Conservation (phyloP, 306 rosid genomes). For the Cucurbita pepo region DNA sequence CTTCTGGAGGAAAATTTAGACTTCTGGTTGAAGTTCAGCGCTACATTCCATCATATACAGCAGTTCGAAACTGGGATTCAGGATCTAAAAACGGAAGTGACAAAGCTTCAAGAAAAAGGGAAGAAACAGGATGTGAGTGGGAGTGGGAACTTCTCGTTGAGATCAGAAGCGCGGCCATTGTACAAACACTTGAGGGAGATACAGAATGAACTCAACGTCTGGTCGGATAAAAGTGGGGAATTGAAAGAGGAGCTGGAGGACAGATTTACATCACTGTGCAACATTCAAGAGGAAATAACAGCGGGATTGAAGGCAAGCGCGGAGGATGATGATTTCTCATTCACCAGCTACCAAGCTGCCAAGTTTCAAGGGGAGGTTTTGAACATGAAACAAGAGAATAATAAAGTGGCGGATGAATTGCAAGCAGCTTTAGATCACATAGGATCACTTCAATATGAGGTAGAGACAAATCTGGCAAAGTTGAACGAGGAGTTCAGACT, state of each 20-base stretch:
- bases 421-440: conserved; percentile 62
- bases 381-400: conserved; percentile 94
- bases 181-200: conserved; percentile 76
- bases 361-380: conserved; percentile 92
- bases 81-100: conserved; percentile 44
- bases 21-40: conserved; percentile 79
- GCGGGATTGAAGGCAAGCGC: conserved; percentile 71
- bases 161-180: conserved; percentile 68
- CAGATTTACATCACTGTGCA: conserved; percentile 62
- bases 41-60: conserved; percentile 55
- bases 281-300: conserved; percentile 71
- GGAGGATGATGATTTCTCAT: conserved; percentile 69
- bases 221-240: conserved; percentile 38
- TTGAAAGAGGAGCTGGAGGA: conserved; percentile 55
- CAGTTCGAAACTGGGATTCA: conserved; percentile 44
- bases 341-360: conserved; percentile 93
- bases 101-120: conserved; percentile 32
- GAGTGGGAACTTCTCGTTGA: conserved; percentile 14
- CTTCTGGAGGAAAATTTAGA: conserved; percentile 75
- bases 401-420: conserved; percentile 74
- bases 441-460: conserved; percentile 37
- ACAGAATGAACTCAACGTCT: conserved; percentile 49
- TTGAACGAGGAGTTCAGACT: conserved; percentile 52
- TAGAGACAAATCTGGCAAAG: conserved; percentile 42
- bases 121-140: conserved; percentile 29